Evolutionary conservation across 768 basidiomycete genomes (phyloP).

Genomic region (Panaeolus cyanescens): DNA sequence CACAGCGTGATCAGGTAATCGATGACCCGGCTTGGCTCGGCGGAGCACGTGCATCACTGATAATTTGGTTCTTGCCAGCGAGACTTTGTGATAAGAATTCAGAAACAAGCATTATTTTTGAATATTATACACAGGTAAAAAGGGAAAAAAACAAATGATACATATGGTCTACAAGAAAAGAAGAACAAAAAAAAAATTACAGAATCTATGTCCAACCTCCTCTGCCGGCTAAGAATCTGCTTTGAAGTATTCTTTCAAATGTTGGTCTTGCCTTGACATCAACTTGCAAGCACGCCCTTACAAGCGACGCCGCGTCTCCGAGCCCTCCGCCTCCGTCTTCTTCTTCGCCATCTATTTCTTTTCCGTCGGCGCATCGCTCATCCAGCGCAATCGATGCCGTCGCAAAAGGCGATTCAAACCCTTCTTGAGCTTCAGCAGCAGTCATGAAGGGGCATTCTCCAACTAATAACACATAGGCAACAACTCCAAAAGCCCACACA

Average conservation of each 20-base stretch:
- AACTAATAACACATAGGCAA: constrained; percentile 90
- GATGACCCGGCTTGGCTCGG: constrained; percentile 43
- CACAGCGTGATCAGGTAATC: constrained; percentile 41
- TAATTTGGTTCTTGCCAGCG: constrained; percentile 8
- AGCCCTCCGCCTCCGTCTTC: constrained; percentile 81
- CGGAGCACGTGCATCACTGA: constrained; percentile 1
- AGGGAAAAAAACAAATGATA: neutral
- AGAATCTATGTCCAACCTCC: constrained; percentile 62
- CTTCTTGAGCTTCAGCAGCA: constrained; percentile 88
- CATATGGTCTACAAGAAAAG: neutral
- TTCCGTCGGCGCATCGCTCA: constrained; percentile 77
- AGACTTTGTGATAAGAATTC: neutral
- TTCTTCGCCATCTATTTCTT: constrained; percentile 75
- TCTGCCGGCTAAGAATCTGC: constrained; percentile 76
- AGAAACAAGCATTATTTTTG: neutral
- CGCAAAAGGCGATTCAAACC: constrained; percentile 74
- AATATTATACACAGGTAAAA: neutral
- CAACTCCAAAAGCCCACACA: constrained; percentile 97
- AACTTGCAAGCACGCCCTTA: constrained; percentile 83
- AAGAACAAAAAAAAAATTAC: neutral
- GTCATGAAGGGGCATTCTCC: constrained; percentile 94
- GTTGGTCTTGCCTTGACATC: constrained; percentile 78
- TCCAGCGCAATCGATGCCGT: constrained; percentile 77
- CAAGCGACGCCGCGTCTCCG: constrained; percentile 83
- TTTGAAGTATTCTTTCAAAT: constrained; percentile 80